Percentiles rank a stretch among this genome's conserved stretches.
phyloP scores from a whole-genome alignment of 2,329 filamentous ascomycete species.

The Fusarium domesticum region DNA sequence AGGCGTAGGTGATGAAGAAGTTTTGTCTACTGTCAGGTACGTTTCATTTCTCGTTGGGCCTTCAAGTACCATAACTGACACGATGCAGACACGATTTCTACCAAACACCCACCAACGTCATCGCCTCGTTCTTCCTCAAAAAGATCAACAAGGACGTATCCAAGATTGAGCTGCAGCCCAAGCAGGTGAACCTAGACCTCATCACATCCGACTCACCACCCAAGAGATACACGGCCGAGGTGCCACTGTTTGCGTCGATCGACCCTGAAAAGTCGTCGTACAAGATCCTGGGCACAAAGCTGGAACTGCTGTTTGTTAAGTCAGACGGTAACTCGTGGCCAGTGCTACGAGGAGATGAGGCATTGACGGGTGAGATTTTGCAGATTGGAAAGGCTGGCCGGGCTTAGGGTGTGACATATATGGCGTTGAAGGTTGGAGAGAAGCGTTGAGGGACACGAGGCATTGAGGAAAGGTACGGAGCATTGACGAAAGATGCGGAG shows the following conservation, averaged over 20 bases:
- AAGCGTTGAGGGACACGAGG: neutral
- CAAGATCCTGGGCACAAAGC: conserved; percentile 83
- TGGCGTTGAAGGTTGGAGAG: conserved; percentile 4
- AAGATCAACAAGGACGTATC: conserved; percentile 86
- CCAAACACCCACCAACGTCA: conserved; percentile 81
- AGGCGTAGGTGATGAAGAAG: conserved; percentile 60
- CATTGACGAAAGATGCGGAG: too few relatives aligned
- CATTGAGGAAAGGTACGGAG: too few relatives aligned
- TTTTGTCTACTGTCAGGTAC: conserved; percentile 73
- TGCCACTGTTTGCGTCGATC: conserved; percentile 75
- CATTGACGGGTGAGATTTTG: conserved; percentile 69
- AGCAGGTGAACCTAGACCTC: conserved; percentile 71
- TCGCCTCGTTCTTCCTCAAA: conserved; percentile 91
- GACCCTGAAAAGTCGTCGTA: conserved; percentile 71
- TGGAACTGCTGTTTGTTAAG: conserved; percentile 73
- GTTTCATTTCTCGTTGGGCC: conserved; percentile 19
- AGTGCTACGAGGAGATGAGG: conserved; percentile 75
- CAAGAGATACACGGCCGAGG: conserved; percentile 73
- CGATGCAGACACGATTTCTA: conserved; percentile 73
- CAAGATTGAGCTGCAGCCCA: conserved; percentile 64
- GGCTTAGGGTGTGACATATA: conserved; percentile 23
- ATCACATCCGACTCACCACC: conserved; percentile 73
- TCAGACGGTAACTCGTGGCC: conserved; percentile 80
- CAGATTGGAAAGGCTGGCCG: conserved; percentile 80
- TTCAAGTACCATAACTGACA: conserved; percentile 7